Conservation (phyloP, 257 asterid species). For the Solanum etuberosum region DNA sequence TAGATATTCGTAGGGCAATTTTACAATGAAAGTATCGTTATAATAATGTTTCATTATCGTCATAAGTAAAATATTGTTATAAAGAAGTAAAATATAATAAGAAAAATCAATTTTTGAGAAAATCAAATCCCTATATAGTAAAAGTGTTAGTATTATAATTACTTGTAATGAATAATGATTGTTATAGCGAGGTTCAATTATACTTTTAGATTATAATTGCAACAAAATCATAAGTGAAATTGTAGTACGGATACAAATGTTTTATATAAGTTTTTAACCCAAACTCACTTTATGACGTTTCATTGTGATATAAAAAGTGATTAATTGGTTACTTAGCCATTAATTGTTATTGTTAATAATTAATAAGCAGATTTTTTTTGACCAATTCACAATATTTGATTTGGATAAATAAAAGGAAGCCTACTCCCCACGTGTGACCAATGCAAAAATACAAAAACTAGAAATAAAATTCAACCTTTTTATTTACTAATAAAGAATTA, state of each 20-base stretch:
- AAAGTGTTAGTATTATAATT: too few species aligned
- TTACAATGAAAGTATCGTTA: not conserved
- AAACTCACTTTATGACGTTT: not conserved
- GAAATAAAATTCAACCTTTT: not conserved
- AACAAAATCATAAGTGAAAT: not conserved
- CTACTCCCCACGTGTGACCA: not conserved
- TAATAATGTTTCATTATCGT: not conserved
- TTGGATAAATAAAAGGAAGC: not conserved
- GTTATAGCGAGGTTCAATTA: too few species aligned
- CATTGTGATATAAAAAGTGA: not conserved
- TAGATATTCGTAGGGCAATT: too few species aligned
- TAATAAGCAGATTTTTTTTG: not conserved
- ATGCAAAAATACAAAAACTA: not conserved
- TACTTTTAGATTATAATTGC: too few species aligned
- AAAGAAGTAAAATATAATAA: not conserved
- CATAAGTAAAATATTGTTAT: too few species aligned
- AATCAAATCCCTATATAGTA: rapidly evolving
- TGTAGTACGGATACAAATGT: not conserved
- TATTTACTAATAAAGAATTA: not conserved
- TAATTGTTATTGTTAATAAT: not conserved
- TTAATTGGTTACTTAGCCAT: not conserved
- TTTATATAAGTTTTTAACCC: not conserved
- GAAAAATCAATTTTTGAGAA: too few species aligned
- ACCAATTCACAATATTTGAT: not conserved
- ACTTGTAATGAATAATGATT: too few species aligned